Evolutionary conservation across 768 basidiomycete genomes (phyloP), one percentile per base, ranked within the genome.

Genomic region (Boletus rufocinnamomeus): DNA sequence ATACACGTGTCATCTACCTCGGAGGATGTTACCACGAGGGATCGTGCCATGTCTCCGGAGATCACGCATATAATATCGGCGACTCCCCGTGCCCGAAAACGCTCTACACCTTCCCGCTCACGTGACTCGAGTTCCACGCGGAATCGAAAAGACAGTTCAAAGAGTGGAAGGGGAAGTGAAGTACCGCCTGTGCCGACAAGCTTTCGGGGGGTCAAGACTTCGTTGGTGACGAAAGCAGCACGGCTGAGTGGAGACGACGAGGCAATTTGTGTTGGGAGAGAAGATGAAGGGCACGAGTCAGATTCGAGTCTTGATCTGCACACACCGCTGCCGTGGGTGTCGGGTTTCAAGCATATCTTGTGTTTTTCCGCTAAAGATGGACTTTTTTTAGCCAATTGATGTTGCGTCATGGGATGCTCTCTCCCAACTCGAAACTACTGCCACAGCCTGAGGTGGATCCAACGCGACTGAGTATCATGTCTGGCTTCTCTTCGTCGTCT

Each of bases 271-370:
- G 41, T 23, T n/a, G 51, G n/a, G 21, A 61, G 66, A 48, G 75
- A 70, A 35, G 66, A 70, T 6, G 75, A 69, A 11, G 78, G 59
- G 1, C 73, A 74, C 27, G 83, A 82, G n/a, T 79, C 79, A 2
- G 85, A 86, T 72, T 87, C 85, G 19, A 85, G 84, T 69, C 67
- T 88, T 50, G 87, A 88, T 72, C 65, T 88, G 34, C 86, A 87
- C 63, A 88, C 87, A 1, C 85, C 86, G 0, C 68, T 88, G 10
- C 85, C 87, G 86, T 87, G 64, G 72, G 86, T 82, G 11, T 25
- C 14, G 56, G 14, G 56, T 50, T 53, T 41, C 45, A 37, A 49
- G 54, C 10, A 54, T 56, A 37, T 57, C 28, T 62, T 54, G 43
- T 25, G 6, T 19, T 19, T 38, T 14, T 14, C 4, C 10, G 10